Evolutionary conservation across 2,329 filamentous ascomycete species (phyloP), one percentile per base, ranked within the genome.

Genomic region (Seiridium unicorne): DNA sequence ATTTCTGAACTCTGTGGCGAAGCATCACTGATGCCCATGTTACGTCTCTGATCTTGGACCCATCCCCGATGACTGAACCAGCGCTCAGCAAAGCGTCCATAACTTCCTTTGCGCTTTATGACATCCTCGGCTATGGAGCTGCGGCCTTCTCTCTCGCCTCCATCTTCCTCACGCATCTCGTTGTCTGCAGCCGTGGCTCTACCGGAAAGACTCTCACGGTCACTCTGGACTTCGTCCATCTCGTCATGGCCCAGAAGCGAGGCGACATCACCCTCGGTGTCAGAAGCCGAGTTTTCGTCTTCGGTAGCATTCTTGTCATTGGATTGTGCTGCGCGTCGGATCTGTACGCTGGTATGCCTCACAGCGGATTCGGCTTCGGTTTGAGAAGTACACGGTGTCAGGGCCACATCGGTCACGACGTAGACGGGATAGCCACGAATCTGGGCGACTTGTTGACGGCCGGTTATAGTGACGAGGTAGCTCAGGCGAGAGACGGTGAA

Each of bases 11-110:
- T 35, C 44, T 58, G 63, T 6, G 76, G 31, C 13, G 48, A 36
- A 1, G 66, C 72, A 59, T 76, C 75, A 66, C 85, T 90, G 73
- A 93, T 78, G 4, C 90, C 91, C 69, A 93, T 84, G 54, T 84
- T 84, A 34, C 89, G 83, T 66, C 87, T 85, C 65, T 87, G 87
- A 62, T 91, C 89, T 62, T 87, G 79, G 57, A 87, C 89, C 90
- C 93, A 94, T 0, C 91, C 93, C 62, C 87, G 89, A 64, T 86
- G 88, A 48, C 92, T 95, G 71, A 98, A 95, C 95, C 95, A 99
- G 61, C 89, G 88, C 63, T 93, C 86, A 0, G 94, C 92, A 72
- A 98, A 97, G 44, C 91, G 84, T 4, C 93, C 94, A 73, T 97
- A 98, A 63, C 88, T 88, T 0, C 93, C 93, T 66, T 87, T 89